Base-by-base conservation (phyloP, 78 protist species). In the Speleostelium caveatum region DNA sequence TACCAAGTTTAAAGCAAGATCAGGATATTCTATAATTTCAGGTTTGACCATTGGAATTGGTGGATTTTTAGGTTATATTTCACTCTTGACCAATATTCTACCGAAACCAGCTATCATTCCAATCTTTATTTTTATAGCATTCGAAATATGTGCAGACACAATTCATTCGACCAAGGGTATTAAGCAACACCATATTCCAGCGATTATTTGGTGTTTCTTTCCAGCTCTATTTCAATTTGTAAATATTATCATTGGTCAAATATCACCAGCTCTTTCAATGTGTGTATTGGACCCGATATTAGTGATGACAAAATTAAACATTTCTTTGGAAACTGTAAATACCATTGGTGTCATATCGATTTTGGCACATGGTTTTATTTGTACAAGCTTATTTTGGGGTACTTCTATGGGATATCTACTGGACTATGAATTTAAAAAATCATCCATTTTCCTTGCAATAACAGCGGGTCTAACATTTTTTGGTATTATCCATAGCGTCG, bases 61-160 rank as follows among this genome's bases (percentile, higher is more conserved):
- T 39, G 89, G 89, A 22, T 68, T 80, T 45, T 68, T 80, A 36
- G 89, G 89, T 17, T 80, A 80, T 22, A 6, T 80, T 6, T 69
- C 76, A 8, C 63, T 80, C 49, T 26, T 80, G 2, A 67, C 77
- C 14, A 67, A 38, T 3, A 39, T 80, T 28, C 45, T 80, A 42
- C 89, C 89, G 51, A 80, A 80, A 32, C 77, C 89, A n/a, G 89
- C 89, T 6, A 80, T 80, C 69, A 80, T 80, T 16, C 89, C 89
- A 51, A 80, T 80, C 14, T 80, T 80, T 33, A 80, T 80, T 30
- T 80, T 80, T 39, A 80, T 80, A 39, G 76, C 89, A n/a, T 80
- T 80, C 8, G 89, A 80, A 68, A 80, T 80, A 36, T 80, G 75
- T 7, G 22, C 71, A 2, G 91, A 67, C 3, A 83, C 91, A 41